Conservation (phyloP, 2,329 filamentous ascomycete genomes). For the Thelonectria olida region DNA sequence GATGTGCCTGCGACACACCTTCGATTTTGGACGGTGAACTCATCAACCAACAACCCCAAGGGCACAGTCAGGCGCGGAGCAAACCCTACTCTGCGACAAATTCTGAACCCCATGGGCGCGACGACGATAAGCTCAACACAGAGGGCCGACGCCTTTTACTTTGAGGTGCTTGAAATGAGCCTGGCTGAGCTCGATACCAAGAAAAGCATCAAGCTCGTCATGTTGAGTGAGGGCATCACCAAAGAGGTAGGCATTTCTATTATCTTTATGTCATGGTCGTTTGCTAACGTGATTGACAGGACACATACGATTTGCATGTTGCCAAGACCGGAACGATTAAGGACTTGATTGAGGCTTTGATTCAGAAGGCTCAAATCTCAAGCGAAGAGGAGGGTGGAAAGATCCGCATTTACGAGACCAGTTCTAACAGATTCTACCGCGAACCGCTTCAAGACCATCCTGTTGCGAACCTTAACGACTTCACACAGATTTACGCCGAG, state of each 20-base stretch:
- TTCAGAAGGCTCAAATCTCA: slow-evolving; percentile 82
- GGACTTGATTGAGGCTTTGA: slow-evolving; percentile 78
- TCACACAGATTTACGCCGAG: slow-evolving; percentile 83
- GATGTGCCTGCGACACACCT: slow-evolving; percentile 85
- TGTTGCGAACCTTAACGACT: slow-evolving; percentile 88
- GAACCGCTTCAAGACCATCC: slow-evolving; percentile 75
- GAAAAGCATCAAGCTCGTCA: slow-evolving; percentile 84
- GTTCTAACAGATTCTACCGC: slow-evolving; percentile 84
- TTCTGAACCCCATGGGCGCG: slow-evolving; percentile 77
- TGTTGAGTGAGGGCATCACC: slow-evolving; percentile 87
- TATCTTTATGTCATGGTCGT: neutral
- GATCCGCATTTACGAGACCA: slow-evolving; percentile 84
- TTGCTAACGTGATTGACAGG: slow-evolving; percentile 55
- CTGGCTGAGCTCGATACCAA: slow-evolving; percentile 92
- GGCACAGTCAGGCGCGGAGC: slow-evolving; percentile 76
- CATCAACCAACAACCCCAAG: slow-evolving; percentile 80
- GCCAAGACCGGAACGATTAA: slow-evolving; percentile 84
- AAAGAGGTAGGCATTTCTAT: slow-evolving; percentile 74
- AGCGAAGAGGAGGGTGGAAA: slow-evolving; percentile 75
- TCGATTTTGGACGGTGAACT: slow-evolving; percentile 88
- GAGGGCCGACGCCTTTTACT: slow-evolving; percentile 82
- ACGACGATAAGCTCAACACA: slow-evolving; percentile 76
- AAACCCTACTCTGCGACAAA: slow-evolving; percentile 77
- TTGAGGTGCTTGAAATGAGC: slow-evolving; percentile 94
- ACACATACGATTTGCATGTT: slow-evolving; percentile 83